Evolutionary conservation across 768 basidiomycete genomes (phyloP), one percentile per base, ranked within the genome.

Genomic region (Lyophyllum shimeji): DNA sequence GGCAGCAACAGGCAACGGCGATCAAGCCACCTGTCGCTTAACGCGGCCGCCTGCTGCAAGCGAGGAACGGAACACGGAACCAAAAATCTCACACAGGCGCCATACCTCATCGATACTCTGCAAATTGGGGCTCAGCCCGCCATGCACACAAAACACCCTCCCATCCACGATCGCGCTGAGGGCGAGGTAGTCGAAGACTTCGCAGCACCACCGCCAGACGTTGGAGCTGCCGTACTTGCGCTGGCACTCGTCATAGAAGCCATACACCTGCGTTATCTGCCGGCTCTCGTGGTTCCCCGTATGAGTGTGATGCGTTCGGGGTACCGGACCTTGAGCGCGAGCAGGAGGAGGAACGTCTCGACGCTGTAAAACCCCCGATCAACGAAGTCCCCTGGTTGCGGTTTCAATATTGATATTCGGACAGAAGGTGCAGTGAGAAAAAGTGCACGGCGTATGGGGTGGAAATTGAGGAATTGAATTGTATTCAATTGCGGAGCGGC

Each of bases 141-240:
- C 96, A 74, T 98, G 96, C 46, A 98, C 95, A 71, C 96, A 98
- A 67, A 98, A 95, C 55, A 98, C 95, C 56, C 91, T 80, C 7
- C 95, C 96, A 69, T 98, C 96, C n/a, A 98, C 94, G 62, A 98
- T 86, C 17, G 96, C 96, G 12, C 90, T 94, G 39, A 98, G 76
- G 25, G 93, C 91, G 46, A 98, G 84, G 71, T 97, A 98, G 70
- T 98, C 96, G 63, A 99, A 99, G 8, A 98, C 95, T 66, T 98
- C 95, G 69, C 95, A 98, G 71, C 95, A 98, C 85, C 94, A 97
- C 60, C 96, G 75, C 95, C 96, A 98, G 53, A 98, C 96, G 70
- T 94, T 94, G 57, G 85, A 86, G 64, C 83, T 86, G 3, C 95
- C 95, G 65, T 97, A 98, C 71, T 98, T 98, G 33, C 95, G 77